Evolutionary conservation across 75 land plant species (phyloP).

Genomic region (Sequoia sempervirens): DNA sequence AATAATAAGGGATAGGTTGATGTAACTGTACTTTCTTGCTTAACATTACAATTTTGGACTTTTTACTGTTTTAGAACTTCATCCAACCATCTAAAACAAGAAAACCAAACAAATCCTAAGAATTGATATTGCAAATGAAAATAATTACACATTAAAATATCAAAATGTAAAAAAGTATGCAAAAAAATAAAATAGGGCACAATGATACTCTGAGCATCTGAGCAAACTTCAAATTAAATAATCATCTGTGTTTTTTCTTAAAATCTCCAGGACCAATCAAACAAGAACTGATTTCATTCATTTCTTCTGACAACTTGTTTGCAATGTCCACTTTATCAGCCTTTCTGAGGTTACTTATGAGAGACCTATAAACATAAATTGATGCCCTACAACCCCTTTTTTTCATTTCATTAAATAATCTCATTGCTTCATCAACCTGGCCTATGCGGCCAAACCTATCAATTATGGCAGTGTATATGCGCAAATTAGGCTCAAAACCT

Average conservation of each 20-base stretch:
- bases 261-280: slow-evolving; percentile 44
- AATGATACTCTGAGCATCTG: not conserved
- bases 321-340: slow-evolving; percentile 43
- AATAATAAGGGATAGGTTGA: not conserved
- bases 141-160: not conserved
- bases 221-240: not conserved
- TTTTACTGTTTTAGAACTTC: not conserved
- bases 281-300: slow-evolving; percentile 30
- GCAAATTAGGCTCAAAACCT: slow-evolving; percentile 50
- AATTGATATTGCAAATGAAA: not conserved
- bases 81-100: not conserved
- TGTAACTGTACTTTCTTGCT: not conserved
- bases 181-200: not conserved
- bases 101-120: not conserved
- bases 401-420: slow-evolving; percentile 58
- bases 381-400: slow-evolving; percentile 30
- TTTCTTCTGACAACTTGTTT: slow-evolving; percentile 25
- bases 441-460: slow-evolving; percentile 52
- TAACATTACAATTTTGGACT: not conserved
- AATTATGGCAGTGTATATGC: slow-evolving; percentile 55
- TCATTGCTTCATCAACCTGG: slow-evolving; percentile 43
- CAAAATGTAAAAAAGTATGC: not conserved
- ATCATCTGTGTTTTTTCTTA: slow-evolving; percentile 18
- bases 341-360: slow-evolving; percentile 38
- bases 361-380: slow-evolving; percentile 29